Base-by-base conservation (phyloP, 2,329 filamentous ascomycete species). In the Cladophialophora carrionii region DNA sequence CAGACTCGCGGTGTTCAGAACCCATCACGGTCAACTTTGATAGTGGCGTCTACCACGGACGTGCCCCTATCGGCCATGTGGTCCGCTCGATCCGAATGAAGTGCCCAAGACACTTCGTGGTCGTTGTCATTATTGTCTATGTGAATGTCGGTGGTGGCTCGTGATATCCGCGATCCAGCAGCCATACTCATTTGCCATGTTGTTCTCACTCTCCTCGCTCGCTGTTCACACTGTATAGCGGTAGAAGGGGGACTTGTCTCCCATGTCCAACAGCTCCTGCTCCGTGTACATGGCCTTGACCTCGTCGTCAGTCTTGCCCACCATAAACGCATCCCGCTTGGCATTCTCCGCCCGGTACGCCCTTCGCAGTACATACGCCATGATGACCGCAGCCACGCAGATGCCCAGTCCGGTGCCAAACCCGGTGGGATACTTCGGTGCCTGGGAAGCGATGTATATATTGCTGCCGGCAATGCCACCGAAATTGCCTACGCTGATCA, bases 401-500 rank as follows among this genome's bases (percentile, higher is more conserved):
- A 72, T 76, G 68, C 3, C 69, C 72, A 79, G 69, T 9, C 75
- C 71, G 10, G 73, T 72, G 0, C 76, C 75, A 54, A 78, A 80
- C 0, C 78, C 78, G 0, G 75, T 74, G 0, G 71, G 71, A 66
- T 79, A 80, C 12, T 54, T 63, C 1, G 78, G 78, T 0, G 69
- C 73, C 58, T 78, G 70, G n/a, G 64, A 68, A 4, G 72, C 70
- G 7, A 78, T 68, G 66, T 78, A 80, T 57, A 80, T 76, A 66
- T 79, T 79, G 52, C 74, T 77, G 6, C 76, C 76, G 41, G 76
- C 73, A 7, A 78, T 68, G 1, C 76, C 76, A 0, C 88, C 89
- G 1, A 88, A 73, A 67, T 90, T 89, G 0, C 87, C 87, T 9
- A 87, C 70, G 0, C 83, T 84, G 59, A 90, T 88, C 51, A 87